Percentiles rank a stretch among this genome's conserved stretches.
phyloP scores from a whole-genome alignment of 2,329 filamentous ascomycete species.

The Botryotinia calthae region DNA sequence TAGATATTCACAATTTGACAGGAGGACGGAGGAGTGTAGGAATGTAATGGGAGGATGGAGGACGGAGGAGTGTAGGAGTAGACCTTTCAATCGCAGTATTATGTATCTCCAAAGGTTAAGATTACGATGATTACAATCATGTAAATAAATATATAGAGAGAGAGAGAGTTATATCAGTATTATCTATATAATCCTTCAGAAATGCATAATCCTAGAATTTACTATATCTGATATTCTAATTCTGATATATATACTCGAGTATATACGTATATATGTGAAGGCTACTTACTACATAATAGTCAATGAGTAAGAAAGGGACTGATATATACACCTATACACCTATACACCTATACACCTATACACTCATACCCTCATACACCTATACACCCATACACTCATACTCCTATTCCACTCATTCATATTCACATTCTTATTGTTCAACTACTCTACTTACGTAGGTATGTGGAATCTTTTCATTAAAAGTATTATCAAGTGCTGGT shows the following conservation, averaged over 20 bases:
- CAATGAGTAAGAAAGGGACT: constrained; percentile 6
- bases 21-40: neutral
- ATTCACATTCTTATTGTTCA: neutral
- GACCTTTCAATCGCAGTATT: neutral
- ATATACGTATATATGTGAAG: too few species aligned
- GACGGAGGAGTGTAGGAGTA: neutral
- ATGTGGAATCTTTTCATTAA: neutral
- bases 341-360: too few species aligned
- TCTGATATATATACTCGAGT: too few species aligned
- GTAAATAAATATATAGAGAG: too few species aligned
- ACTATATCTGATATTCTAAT: neutral
- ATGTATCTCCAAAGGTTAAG: neutral
- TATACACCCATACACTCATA: too few species aligned
- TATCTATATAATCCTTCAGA: neutral
- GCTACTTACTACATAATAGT: neutral
- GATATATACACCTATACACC: too few species aligned
- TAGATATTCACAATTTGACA: neutral
- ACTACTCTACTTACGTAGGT: neutral
- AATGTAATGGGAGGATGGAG: neutral
- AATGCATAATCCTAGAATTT: neutral
- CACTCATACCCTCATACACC: too few species aligned
- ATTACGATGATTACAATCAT: neutral
- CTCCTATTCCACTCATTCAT: neutral
- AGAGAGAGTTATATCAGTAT: too few species aligned
- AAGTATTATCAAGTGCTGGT: neutral